phyloP scores from a whole-genome alignment of 2,329 filamentous ascomycete species.

The Sclerotinia borealis region DNA sequence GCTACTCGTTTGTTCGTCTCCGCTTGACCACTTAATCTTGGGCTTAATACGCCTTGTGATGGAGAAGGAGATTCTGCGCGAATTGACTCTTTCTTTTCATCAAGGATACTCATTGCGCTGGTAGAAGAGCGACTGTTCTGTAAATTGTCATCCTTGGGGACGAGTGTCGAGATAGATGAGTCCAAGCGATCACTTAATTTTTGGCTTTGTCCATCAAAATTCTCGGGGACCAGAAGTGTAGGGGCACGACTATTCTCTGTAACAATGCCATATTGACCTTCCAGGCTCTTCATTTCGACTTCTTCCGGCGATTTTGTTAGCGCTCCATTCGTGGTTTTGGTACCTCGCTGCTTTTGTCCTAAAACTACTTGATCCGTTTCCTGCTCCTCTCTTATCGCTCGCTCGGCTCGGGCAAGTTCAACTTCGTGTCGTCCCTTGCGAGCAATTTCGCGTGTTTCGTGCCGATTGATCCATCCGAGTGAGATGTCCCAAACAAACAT shows the following conservation, averaged over 20 bases:
- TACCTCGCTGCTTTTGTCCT: slow-evolving; percentile 10
- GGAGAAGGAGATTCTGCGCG: neutral
- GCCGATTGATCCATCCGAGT: slow-evolving; percentile 56
- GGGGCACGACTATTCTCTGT: neutral
- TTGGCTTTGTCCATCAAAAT: neutral
- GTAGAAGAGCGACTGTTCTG: slow-evolving; percentile 13
- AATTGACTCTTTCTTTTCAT: slow-evolving; percentile 18
- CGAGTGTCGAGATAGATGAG: neutral
- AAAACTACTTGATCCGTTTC: slow-evolving; percentile 1
- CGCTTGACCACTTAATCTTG: neutral
- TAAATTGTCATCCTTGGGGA: slow-evolving; percentile 5
- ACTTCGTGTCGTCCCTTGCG: slow-evolving; percentile 46
- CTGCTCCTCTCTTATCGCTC: slow-evolving; percentile 32
- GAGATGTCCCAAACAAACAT: slow-evolving; percentile 63
- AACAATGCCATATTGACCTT: neutral
- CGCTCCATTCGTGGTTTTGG: neutral
- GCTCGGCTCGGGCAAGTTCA: slow-evolving; percentile 38
- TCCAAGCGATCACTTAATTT: neutral
- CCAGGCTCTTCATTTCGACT: neutral
- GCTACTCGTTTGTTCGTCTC: slow-evolving; percentile 11
- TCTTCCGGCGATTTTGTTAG: neutral
- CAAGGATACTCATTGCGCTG: slow-evolving; percentile 13
- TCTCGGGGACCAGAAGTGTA: neutral
- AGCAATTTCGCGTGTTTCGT: slow-evolving; percentile 58
- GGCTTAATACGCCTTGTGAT: neutral